Conservation (phyloP, 495 filamentous ascomycete genomes). For the Friedmanniomyces simplex region DNA sequence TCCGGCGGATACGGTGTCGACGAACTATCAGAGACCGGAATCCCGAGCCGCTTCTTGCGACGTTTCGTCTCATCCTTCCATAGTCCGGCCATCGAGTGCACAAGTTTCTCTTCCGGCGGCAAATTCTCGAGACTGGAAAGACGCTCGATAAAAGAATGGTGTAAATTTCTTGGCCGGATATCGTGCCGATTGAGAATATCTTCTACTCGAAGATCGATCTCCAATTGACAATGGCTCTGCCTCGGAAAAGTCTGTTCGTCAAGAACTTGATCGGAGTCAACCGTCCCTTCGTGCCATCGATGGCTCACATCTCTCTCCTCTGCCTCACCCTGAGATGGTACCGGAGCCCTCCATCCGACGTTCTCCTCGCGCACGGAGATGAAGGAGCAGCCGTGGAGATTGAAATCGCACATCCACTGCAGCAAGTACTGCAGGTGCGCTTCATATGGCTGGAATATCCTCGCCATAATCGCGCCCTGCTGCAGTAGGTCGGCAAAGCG, state of each 20-base stretch:
- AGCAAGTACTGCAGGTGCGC: slow-evolving; percentile 82
- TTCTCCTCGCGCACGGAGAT: slow-evolving; percentile 66
- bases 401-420: slow-evolving; percentile 98
- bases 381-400: slow-evolving; percentile 85
- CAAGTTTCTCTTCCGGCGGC: slow-evolving; percentile 60
- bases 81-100: slow-evolving; percentile 86
- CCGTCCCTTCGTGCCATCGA: slow-evolving; percentile 70
- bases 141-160: slow-evolving; percentile 79
- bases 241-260: slow-evolving; percentile 55
- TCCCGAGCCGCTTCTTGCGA: slow-evolving; percentile 57
- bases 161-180: slow-evolving; percentile 59
- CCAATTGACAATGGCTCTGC: slow-evolving; percentile 76
- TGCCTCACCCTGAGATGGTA: slow-evolving; percentile 56
- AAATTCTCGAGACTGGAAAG: slow-evolving; percentile 41
- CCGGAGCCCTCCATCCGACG: slow-evolving; percentile 60
- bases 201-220: slow-evolving; percentile 79
- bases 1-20: slow-evolving; percentile 70
- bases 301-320: slow-evolving; percentile 45
- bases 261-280: slow-evolving; percentile 43
- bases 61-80: slow-evolving; percentile 86
- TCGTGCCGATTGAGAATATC: slow-evolving; percentile 75
- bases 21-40: slow-evolving; percentile 43
- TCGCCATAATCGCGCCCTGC: slow-evolving; percentile 75
- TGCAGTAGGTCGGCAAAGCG: slow-evolving; percentile 77
- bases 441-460: slow-evolving; percentile 79